phyloP scores from a whole-genome alignment of 75 land plant genomes.

The Cunninghamia lanceolata region DNA sequence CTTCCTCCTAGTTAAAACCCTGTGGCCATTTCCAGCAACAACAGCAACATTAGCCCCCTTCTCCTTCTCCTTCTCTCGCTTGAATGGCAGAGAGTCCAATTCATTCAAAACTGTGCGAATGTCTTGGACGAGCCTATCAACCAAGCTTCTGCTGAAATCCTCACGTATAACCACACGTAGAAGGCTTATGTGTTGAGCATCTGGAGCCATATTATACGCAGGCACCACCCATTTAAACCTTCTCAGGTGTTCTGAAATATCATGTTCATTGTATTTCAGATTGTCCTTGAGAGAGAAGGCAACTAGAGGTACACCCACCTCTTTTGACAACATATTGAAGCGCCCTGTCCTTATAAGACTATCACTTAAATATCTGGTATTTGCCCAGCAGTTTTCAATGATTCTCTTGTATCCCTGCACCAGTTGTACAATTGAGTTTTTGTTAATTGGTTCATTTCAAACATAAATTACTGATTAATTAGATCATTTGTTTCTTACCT shows the following conservation, averaged over 20 bases:
- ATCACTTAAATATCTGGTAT: constrained; percentile 28
- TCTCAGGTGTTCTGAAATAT: constrained; percentile 37
- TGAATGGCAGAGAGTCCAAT: constrained; percentile 22
- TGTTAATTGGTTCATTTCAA: too few relatives aligned
- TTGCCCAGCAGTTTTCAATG: constrained; percentile 42
- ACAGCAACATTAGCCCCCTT: constrained; percentile 12
- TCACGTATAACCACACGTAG: constrained; percentile 53
- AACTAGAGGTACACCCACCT: constrained; percentile 44
- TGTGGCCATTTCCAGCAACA: constrained; percentile 6
- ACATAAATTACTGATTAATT: too few relatives aligned
- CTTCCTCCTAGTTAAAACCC: neutral
- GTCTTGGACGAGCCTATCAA: constrained; percentile 33
- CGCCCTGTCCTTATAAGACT: constrained; percentile 32
- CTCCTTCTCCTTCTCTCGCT: neutral
- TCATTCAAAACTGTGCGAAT: constrained; percentile 20
- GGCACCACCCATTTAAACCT: constrained; percentile 55
- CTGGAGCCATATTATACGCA: constrained; percentile 57
- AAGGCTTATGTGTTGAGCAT: constrained; percentile 35
- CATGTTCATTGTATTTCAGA: constrained; percentile 24
- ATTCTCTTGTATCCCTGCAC: constrained; percentile 53
- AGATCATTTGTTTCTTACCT: too few relatives aligned
- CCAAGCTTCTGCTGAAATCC: constrained; percentile 45
- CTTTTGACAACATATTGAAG: constrained; percentile 49
- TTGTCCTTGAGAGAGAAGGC: constrained; percentile 50
- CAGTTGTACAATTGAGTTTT: too few relatives aligned